Evolutionary conservation across 768 basidiomycete genomes (phyloP), one percentile per base, ranked within the genome.

Genomic region (Trametes coccinea): DNA sequence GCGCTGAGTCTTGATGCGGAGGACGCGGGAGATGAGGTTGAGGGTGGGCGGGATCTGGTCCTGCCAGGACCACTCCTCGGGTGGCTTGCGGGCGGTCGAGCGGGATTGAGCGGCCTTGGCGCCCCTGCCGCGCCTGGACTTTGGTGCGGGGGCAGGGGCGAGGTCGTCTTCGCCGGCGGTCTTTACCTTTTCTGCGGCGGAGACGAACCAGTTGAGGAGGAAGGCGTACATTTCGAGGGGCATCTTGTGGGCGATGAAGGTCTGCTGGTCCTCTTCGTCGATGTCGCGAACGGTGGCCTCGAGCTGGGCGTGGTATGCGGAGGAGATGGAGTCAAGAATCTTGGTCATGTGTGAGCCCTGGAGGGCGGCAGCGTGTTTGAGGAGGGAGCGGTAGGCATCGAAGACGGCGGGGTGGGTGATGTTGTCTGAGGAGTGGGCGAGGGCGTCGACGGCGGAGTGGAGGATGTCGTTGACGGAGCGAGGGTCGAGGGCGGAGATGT

Each of bases 211-310:
- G 62, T 88, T 82, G n/a, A 97, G 75, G 29, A 98, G 77, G 72
- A 98, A 98, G 6, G 89, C 90, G 72, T 93, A 98, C 80, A 91
- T 87, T 73, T 98, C 97, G 61, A 99, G 79, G 0, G 93, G 85
- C 3, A 71, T 65, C 72, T 88, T 91, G 73, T 94, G 93, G 0
- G 78, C 69, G 64, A 81, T 73, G 67, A 83, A 80, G 1, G 80
- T 77, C 59, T 88, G 79, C 60, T 86, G 82, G 51, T 88, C 84
- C 30, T 89, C 91, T 5, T 82, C 77, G 8, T 90, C 87, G 29
- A 91, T 74, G 64, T 93, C 91, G 54, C 81, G 82, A 33, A 81
- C 69, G 3, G 91, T 86, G 22, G 83, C 79, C 17, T 95, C 93
- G 46, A 93, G 77, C 73, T 93, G 87, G 2, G 84, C 74, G 47